A percentile compares a stretch with the other conserved stretches of the same genome.
Conservation (phyloP, 768 basidiomycete species). For the Serendipita sp. region DNA sequence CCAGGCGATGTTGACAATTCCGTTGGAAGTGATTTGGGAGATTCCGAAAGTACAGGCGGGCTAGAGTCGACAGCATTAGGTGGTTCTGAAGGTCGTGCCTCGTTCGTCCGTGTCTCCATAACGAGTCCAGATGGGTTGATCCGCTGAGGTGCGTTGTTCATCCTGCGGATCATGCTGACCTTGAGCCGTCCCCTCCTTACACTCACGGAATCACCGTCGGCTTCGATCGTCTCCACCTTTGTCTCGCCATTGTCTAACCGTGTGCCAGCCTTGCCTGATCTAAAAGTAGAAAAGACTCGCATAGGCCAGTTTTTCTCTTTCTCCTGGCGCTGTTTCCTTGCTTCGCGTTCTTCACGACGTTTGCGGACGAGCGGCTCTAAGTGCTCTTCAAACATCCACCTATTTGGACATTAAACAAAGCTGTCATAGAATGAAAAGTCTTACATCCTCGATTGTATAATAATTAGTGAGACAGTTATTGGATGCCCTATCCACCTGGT, state of each 20-base stretch:
- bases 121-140: conserved; percentile 2
- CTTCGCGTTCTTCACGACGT: background rate
- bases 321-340: background rate
- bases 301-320: background rate
- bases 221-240: background rate
- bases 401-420: background rate
- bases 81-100: background rate
- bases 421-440: background rate
- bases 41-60: background rate
- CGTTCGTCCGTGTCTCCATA: background rate
- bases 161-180: background rate
- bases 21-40: background rate
- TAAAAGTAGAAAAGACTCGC: background rate
- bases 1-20: background rate
- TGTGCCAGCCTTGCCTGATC: background rate
- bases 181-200: background rate
- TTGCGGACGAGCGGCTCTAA: conserved; percentile 3
- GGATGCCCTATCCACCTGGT: background rate
- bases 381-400: conserved; percentile 3
- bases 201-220: background rate
- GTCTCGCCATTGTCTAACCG: background rate
- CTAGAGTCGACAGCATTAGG: background rate
- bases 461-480: background rate
- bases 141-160: background rate
- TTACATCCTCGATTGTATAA: background rate